Evolutionary conservation across 192 early-diverging fungal species (phyloP).

Genomic region (Rhizophagus clarus): DNA sequence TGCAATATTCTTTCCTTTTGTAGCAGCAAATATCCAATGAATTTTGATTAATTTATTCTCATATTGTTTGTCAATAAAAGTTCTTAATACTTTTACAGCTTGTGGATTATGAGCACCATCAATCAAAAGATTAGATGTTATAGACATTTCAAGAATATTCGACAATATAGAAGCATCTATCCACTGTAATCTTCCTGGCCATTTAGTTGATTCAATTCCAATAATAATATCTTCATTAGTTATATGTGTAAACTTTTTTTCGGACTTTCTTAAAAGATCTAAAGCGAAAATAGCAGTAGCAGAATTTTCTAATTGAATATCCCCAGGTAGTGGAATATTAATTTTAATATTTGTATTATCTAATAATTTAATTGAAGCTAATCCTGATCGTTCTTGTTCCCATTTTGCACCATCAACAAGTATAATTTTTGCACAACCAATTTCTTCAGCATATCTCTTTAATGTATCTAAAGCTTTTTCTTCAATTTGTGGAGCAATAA

Average conservation of each 20-base stretch:
- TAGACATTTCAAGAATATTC: not conserved
- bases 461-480: constrained; percentile 42
- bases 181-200: constrained; percentile 88
- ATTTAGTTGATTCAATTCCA: constrained; percentile 69
- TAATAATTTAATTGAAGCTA: not conserved
- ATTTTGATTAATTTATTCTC: constrained; percentile 40
- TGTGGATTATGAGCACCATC: constrained; percentile 92
- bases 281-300: constrained; percentile 72
- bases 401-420: constrained; percentile 37
- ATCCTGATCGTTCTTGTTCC: constrained; percentile 12
- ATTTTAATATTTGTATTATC: constrained; percentile 33
- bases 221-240: constrained; percentile 54
- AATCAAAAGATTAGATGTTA: constrained; percentile 57
- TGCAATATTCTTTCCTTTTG: constrained; percentile 66
- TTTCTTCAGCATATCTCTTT: constrained; percentile 32
- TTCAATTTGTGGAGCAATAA: constrained; percentile 60
- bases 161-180: constrained; percentile 35
- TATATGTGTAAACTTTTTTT: constrained; percentile 40
- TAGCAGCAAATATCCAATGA: constrained; percentile 79
- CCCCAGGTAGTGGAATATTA: constrained; percentile 67
- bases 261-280: constrained; percentile 50
- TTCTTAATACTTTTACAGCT: constrained; percentile 65
- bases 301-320: constrained; percentile 81
- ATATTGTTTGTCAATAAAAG: constrained; percentile 59
- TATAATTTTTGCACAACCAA: constrained; percentile 29